Conservation (phyloP, 2,329 filamentous ascomycete genomes). For the Aspergillus novoparasiticus region DNA sequence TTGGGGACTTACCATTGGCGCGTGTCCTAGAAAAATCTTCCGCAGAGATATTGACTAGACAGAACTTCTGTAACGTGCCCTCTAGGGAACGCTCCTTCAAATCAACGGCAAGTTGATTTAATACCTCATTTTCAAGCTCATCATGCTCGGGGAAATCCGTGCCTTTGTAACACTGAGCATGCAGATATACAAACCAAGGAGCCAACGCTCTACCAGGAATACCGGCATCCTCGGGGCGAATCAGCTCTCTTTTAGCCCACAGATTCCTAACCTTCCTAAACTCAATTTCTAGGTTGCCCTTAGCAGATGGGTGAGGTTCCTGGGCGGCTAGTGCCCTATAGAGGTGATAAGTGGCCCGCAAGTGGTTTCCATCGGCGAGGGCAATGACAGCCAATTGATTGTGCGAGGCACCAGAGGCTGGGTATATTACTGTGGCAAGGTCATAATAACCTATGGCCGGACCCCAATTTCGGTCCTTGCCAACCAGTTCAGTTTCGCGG, state of each 20-base stretch:
- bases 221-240: slow-evolving; percentile 52
- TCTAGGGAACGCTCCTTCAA: slow-evolving; percentile 69
- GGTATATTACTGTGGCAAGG: slow-evolving; percentile 76
- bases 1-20: slow-evolving; percentile 54
- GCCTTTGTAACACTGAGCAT: slow-evolving; percentile 81
- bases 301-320: slow-evolving; percentile 73
- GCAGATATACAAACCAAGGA: slow-evolving; percentile 82
- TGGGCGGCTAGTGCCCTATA: slow-evolving; percentile 78
- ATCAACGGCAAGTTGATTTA: slow-evolving; percentile 73
- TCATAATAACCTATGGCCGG: slow-evolving; percentile 82
- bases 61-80: slow-evolving; percentile 72
- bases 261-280: slow-evolving; percentile 67
- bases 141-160: slow-evolving; percentile 72
- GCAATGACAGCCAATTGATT: slow-evolving; percentile 91
- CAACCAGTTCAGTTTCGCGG: slow-evolving; percentile 70
- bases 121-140: slow-evolving; percentile 82
- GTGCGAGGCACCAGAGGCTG: slow-evolving; percentile 77
- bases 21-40: slow-evolving; percentile 70
- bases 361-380: slow-evolving; percentile 72
- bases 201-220: slow-evolving; percentile 62
- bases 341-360: slow-evolving; percentile 85
- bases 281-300: slow-evolving; percentile 75
- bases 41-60: slow-evolving; percentile 82
- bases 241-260: slow-evolving; percentile 59
- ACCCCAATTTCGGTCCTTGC: slow-evolving; percentile 75